phyloP scores from a whole-genome alignment of 176 grass and related monocot genomes.

The Eragrostis curvula region DNA sequence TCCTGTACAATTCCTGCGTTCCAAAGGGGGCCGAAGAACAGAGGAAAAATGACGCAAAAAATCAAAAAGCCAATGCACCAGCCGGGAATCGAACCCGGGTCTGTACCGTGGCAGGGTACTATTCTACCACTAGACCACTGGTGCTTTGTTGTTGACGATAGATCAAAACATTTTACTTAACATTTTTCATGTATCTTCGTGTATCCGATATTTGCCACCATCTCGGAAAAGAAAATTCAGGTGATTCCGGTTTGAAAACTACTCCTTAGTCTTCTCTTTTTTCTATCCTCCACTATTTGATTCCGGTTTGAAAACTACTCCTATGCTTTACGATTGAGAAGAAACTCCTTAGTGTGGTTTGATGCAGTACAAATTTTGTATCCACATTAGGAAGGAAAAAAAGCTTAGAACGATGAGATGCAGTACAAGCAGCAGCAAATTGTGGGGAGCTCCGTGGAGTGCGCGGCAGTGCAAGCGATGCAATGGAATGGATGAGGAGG shows the following conservation, averaged over 20 bases:
- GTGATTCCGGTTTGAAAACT: background rate
- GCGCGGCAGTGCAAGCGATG: background rate
- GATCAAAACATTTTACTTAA: too few relatives aligned
- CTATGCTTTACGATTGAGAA: too few relatives aligned
- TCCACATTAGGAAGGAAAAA: background rate
- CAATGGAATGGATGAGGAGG: background rate
- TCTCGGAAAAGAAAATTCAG: background rate
- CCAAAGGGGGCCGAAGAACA: too few relatives aligned
- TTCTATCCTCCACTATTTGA: too few relatives aligned
- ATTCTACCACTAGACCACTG: constrained; percentile 89
- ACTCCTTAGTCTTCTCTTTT: background rate
- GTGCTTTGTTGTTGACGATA: constrained; percentile 18
- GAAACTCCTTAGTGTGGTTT: too few relatives aligned
- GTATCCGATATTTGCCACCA: background rate
- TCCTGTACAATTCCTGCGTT: too few relatives aligned
- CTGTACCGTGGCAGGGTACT: constrained; percentile 84
- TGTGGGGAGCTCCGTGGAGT: background rate
- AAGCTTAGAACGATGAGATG: background rate
- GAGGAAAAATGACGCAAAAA: background rate
- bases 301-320: too few relatives aligned
- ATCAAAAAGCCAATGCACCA: constrained; percentile 12
- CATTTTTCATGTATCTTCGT: too few relatives aligned
- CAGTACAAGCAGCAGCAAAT: background rate
- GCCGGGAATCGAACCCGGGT: constrained; percentile 67
- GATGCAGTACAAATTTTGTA: too few relatives aligned